phyloP scores from a whole-genome alignment of 2,329 filamentous ascomycete species.

The Ilyonectria mors-panacis region DNA sequence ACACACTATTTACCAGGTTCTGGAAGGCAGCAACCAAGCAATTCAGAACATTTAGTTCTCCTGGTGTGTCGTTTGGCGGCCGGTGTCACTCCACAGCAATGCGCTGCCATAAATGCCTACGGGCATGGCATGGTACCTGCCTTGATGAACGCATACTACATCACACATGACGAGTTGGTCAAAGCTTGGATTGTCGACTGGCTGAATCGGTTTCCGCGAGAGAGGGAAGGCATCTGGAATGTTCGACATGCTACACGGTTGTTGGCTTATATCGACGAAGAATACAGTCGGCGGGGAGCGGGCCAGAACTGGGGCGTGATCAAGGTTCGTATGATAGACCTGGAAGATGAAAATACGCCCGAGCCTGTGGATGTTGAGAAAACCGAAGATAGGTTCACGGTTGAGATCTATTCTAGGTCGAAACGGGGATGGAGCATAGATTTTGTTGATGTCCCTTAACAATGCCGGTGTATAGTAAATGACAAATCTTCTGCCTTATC shows the following conservation, averaged over 20 bases:
- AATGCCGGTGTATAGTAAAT: no score
- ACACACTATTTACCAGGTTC: constrained; percentile 21
- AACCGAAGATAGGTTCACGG: constrained; percentile 25
- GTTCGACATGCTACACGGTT: constrained; percentile 31
- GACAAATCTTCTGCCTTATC: no score
- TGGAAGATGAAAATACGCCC: constrained; percentile 13
- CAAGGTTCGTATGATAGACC: constrained; percentile 34
- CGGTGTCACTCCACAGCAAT: constrained; percentile 13
- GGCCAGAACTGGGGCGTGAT: constrained; percentile 31
- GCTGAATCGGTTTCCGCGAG: constrained; percentile 24
- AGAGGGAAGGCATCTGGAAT: constrained; percentile 39
- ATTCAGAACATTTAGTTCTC: constrained; percentile 7
- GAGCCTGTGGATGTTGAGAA: background rate
- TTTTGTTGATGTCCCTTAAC: constrained; percentile 31
- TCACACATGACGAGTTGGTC: constrained; percentile 9
- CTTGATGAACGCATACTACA: constrained; percentile 36
- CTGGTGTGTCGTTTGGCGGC: constrained; percentile 32
- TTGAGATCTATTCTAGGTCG: constrained; percentile 37
- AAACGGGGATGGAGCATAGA: constrained; percentile 39
- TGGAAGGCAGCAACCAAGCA: background rate
- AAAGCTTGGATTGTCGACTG: constrained; percentile 35
- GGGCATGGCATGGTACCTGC: constrained; percentile 31
- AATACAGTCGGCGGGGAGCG: constrained; percentile 28
- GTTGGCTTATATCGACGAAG: constrained; percentile 31
- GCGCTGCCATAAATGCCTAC: background rate